Evolutionary conservation across 2,329 filamentous ascomycete species (phyloP).

Genomic region (Fusarium nelsonii): DNA sequence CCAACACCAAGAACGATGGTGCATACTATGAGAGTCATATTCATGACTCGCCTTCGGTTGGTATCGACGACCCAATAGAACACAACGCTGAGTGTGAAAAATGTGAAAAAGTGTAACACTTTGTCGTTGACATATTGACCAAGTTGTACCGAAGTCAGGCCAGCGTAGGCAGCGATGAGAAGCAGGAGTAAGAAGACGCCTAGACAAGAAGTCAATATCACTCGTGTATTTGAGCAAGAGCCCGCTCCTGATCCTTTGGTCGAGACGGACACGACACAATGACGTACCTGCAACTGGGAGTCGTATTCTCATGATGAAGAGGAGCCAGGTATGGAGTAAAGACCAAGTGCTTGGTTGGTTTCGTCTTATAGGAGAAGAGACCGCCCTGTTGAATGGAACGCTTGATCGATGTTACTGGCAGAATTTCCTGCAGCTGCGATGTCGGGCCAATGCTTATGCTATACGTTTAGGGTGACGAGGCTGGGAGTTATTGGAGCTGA

Average conservation of each 20-base stretch:
- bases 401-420: not conserved
- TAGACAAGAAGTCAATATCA: conserved; percentile 52
- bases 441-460: conserved; percentile 11
- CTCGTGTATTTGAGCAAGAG: not conserved
- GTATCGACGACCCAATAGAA: conserved; percentile 99
- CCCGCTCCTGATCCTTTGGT: conserved; percentile 1
- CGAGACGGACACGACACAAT: conserved; percentile 17
- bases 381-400: not conserved
- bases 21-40: conserved; percentile 85
- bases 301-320: conserved; percentile 79
- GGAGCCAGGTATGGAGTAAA: conserved; percentile 7
- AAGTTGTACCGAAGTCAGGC: conserved; percentile 75
- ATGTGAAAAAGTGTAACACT: conserved; percentile 84
- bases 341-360: not conserved
- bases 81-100: conserved; percentile 86
- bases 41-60: conserved; percentile 83
- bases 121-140: conserved; percentile 83
- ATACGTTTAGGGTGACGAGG: conserved; percentile 20
- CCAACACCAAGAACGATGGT: conserved; percentile 78
- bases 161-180: conserved; percentile 81
- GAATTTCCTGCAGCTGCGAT: not conserved
- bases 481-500: conserved; percentile 30
- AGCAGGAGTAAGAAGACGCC: conserved; percentile 78
- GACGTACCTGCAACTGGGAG: conserved; percentile 85
- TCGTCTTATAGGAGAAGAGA: not conserved